Evolutionary conservation across 257 asterid species (phyloP), one percentile per base, ranked within the genome.

Genomic region (Knoxia roxburghii): DNA sequence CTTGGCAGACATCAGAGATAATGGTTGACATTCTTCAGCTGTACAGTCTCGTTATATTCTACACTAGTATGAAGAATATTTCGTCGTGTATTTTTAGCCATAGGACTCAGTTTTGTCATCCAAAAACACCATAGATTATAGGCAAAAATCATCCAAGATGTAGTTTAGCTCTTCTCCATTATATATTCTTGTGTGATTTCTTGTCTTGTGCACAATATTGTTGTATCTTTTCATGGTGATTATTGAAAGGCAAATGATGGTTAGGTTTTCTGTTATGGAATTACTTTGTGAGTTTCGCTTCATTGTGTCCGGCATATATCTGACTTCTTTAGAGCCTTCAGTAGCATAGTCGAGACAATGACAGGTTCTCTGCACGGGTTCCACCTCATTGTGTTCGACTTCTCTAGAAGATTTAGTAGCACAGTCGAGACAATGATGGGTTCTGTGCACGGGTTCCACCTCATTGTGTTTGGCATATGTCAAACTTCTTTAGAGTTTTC

Each of bases 21-120:
- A 74, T 69, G 77, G 75, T 61, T 54, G 73, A 70, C 69, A 75
- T 78, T 68, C 73, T 63, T 78, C 83, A 69, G 76, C 70, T 90
- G 95, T 90, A 87, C 75, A 86, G 94, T 71, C 64, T 50, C 64
- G 55, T 35, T 46, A 56, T 67, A 50, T 48, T 41, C 33, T 26
- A 61, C 61, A n/a, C 12, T 52, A 66, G 26, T 72, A 69, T 77
- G 59, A 35, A 23, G 61, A 52, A 39, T 20, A 33, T 30, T 18
- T 64, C 23, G 52, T 35, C 27, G 41, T 71, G 66, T 64, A 43
- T 64, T 55, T 9, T 63, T 30, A 49, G 53, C 45, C 2, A 17
- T 37, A 32, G 65, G 5, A 56, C 52, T 32, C 32, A 57, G 68
- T 67, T 60, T 55, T 65, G 14, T 57, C 7, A 21, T 11, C 33